phyloP scores from a whole-genome alignment of 495 filamentous ascomycete species.

The Aspergillus baeticus region DNA sequence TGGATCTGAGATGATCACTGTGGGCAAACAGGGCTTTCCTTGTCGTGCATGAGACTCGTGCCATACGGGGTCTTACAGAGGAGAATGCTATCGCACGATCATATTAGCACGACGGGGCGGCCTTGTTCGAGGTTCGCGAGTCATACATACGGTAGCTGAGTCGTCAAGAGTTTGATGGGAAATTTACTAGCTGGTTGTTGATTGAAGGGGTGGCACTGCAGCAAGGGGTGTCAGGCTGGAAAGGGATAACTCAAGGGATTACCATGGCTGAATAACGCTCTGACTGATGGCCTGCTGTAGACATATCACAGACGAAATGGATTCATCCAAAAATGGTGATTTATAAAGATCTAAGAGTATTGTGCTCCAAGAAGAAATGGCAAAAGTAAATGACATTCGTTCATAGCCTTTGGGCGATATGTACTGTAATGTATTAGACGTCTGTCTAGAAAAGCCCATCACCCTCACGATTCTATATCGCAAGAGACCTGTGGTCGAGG shows the following conservation, averaged over 20 bases:
- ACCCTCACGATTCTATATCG: conserved; percentile 14
- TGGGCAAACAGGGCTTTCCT: not conserved
- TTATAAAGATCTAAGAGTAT: not conserved
- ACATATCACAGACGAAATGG: conserved; percentile 8
- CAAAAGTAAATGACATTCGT: not conserved
- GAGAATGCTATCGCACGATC: not conserved
- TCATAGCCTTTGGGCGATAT: conserved; percentile 6
- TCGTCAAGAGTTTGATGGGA: not conserved
- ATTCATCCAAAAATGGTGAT: not conserved
- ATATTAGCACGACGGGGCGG: not conserved
- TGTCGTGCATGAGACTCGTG: not conserved
- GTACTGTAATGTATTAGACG: conserved; percentile 13
- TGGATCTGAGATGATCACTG: not conserved
- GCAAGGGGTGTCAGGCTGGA: conserved; percentile 12
- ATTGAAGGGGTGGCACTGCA: not conserved
- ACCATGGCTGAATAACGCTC: not conserved
- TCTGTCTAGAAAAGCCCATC: conserved; percentile 20
- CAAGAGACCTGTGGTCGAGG: conserved; percentile 19
- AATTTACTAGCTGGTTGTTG: too few relatives aligned
- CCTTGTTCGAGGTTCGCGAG: too few relatives aligned
- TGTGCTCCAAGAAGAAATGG: not conserved
- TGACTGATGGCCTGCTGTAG: too few relatives aligned
- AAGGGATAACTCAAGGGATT: conserved; percentile 18
- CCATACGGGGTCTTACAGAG: not conserved
- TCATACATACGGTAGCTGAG: not conserved